Conservation (phyloP, 1,139 yeast genomes). For the Geotrichum restrictum region DNA sequence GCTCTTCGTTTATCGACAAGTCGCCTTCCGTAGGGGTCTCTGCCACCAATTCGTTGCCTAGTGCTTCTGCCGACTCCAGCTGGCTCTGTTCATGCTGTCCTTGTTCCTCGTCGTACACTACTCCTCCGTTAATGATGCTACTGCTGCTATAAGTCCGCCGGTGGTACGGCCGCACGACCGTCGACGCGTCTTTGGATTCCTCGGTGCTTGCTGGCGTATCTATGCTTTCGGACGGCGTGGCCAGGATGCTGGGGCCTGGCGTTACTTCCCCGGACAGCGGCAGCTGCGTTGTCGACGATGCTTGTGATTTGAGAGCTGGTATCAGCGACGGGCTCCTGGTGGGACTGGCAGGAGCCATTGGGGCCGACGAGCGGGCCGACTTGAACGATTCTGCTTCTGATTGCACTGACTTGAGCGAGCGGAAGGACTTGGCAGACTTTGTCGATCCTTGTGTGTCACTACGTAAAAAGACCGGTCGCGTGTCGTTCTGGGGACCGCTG, state of each 20-base stretch:
- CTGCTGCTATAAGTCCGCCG: conserved; percentile 19
- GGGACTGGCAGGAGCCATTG: conserved; percentile 14
- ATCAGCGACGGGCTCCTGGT: not conserved
- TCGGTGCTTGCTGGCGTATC: not conserved
- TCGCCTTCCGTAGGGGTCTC: not conserved
- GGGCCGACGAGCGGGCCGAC: conserved; percentile 29
- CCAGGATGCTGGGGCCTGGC: conserved; percentile 23
- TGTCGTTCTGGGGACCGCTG: conserved; percentile 38
- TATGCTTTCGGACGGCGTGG: conserved; percentile 7
- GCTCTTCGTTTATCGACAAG: too few species aligned
- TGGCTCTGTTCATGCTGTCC: conserved; percentile 2
- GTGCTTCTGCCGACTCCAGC: not conserved
- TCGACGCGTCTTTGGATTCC: too few species aligned
- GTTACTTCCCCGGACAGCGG: conserved; percentile 5
- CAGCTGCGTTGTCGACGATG: conserved; percentile 4
- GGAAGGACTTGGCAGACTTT: conserved; percentile 36
- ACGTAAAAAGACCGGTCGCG: conserved; percentile 34
- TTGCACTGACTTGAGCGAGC: conserved; percentile 32
- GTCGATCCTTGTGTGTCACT: conserved; percentile 44
- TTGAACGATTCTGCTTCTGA: conserved; percentile 31
- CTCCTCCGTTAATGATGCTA: conserved; percentile 19
- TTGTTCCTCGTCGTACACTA: conserved; percentile 10
- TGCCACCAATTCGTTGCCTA: too few species aligned
- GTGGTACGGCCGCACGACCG: conserved; percentile 13
- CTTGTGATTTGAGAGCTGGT: conserved; percentile 1